Base-by-base conservation (phyloP, 345 rosid species). In the Iberis pinnata region DNA sequence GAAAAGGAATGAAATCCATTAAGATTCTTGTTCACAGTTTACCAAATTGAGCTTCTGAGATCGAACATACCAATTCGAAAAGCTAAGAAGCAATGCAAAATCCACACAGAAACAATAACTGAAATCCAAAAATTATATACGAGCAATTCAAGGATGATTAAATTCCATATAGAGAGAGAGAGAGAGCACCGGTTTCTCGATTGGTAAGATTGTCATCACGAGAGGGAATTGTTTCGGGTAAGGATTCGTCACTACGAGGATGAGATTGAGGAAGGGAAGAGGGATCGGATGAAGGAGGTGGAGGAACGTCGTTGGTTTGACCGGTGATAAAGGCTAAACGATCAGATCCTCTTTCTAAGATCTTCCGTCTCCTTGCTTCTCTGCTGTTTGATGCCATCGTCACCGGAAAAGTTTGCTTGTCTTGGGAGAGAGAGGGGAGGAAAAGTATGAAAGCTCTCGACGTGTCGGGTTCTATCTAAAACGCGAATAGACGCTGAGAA, bases 301-400 rank as follows among this genome's bases (percentile, higher is more conserved):
- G 18, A 19, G 80, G 78, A 18, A 66, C 65, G 47, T 55, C 60
- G 18, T 70, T 69, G 76, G 76, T 13, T 50, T 71, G 81, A 66
- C 86, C 90, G 20, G 87, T 66, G 64, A 84, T 80, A 60, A 80
- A 68, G 57, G 97, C 94, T 40, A 89, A 75, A 45, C 97, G 96
- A 70, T 89, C 94, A 19, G 83, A 49, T 58, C 97, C 86, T 67
- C 88, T 72, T 8, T 82, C 90, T 20, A 76, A 42, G 61, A 84
- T 86, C 77, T 70, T 84, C 59, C 75, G 69, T 71, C 98, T 77
- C 70, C 97, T 79, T 3, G 80, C 74, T 53, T 90, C 98, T 73
- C 96, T 75, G 73, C 42, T 65, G 73, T 13, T 66, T 53, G 76
- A 33, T 16, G 88, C 80, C 82, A 73, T 60, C 35, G 43, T 37